A percentile compares a stretch with the other conserved stretches of the same genome.
Conservation (phyloP, 2,329 filamentous ascomycete species). For the Clonostachys solani region DNA sequence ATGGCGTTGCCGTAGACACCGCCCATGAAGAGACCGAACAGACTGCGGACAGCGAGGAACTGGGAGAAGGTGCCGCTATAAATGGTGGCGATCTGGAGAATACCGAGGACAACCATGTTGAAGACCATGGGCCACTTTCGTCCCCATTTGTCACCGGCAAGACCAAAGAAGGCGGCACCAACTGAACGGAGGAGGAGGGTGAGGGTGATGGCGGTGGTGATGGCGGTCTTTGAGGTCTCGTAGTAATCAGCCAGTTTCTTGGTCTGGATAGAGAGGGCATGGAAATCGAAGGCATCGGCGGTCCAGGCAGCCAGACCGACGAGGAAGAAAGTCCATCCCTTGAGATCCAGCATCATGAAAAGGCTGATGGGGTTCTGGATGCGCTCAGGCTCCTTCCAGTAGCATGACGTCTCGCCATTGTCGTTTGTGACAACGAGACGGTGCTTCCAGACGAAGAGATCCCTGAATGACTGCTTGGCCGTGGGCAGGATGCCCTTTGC, state of each 20-base stretch:
- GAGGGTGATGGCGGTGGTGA: conserved; percentile 71
- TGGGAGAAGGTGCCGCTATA: conserved; percentile 68
- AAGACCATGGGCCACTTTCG: conserved; percentile 80
- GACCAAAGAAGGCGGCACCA: conserved; percentile 71
- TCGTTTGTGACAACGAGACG: conserved; percentile 63
- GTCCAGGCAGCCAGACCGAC: conserved; percentile 75
- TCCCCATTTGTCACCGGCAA: conserved; percentile 75
- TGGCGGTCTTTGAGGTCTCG: conserved; percentile 52
- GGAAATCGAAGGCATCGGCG: conserved; percentile 81
- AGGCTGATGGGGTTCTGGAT: conserved; percentile 69
- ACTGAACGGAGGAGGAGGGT: conserved; percentile 71
- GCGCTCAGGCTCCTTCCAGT: conserved; percentile 64
- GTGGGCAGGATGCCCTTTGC: conserved; percentile 62
- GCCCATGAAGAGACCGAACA: conserved; percentile 79
- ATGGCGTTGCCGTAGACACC: conserved; percentile 77
- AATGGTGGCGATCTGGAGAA: conserved; percentile 71
- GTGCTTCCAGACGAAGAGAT: conserved; percentile 72
- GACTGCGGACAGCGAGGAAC: conserved; percentile 68
- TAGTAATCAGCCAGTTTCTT: conserved; percentile 59
- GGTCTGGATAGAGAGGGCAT: conserved; percentile 75
- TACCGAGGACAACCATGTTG: conserved; percentile 70
- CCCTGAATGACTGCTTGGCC: conserved; percentile 57
- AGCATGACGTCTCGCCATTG: conserved; percentile 58
- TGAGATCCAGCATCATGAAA: conserved; percentile 56
- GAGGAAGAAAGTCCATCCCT: conserved; percentile 72